phyloP scores from a whole-genome alignment of 2,329 filamentous ascomycete genomes.

The Fusarium napiforme region DNA sequence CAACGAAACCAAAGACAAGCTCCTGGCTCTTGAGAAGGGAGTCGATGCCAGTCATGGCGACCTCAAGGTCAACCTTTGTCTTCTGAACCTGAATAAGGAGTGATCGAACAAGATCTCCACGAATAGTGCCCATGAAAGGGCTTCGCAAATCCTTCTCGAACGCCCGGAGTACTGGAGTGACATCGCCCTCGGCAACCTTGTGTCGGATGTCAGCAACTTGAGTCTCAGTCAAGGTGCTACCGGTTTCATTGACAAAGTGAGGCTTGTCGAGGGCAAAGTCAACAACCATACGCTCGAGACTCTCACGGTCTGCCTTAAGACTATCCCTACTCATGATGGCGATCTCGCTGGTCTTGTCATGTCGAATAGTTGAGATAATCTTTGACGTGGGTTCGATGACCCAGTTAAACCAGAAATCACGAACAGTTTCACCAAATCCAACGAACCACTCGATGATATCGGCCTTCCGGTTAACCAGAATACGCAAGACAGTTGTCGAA shows the following conservation, averaged over 20 bases:
- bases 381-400: conserved; percentile 86
- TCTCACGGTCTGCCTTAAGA: conserved; percentile 88
- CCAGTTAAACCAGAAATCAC: conserved; percentile 98
- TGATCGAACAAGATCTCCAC: conserved; percentile 87
- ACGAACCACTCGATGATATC: conserved; percentile 84
- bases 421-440: conserved; percentile 79
- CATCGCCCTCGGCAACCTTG: conserved; percentile 89
- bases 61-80: conserved; percentile 97
- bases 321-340: conserved; percentile 96
- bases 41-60: conserved; percentile 96
- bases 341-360: conserved; percentile 92
- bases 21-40: conserved; percentile 95
- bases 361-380: conserved; percentile 89
- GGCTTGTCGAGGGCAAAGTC: conserved; percentile 92
- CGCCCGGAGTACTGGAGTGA: conserved; percentile 89
- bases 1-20: conserved; percentile 96
- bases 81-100: conserved; percentile 97
- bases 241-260: conserved; percentile 61
- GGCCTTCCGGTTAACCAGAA: conserved; percentile 78
- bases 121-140: conserved; percentile 83
- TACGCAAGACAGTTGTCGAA: conserved; percentile 84
- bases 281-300: conserved; percentile 96
- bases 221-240: conserved; percentile 67
- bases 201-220: conserved; percentile 79
- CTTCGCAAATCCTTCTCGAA: conserved; percentile 89